These are phyloP conservation scores for Vitis cinerea DNA, from an alignment of 164 flowering plant genomes.

Conservation along the genomic window DNA sequence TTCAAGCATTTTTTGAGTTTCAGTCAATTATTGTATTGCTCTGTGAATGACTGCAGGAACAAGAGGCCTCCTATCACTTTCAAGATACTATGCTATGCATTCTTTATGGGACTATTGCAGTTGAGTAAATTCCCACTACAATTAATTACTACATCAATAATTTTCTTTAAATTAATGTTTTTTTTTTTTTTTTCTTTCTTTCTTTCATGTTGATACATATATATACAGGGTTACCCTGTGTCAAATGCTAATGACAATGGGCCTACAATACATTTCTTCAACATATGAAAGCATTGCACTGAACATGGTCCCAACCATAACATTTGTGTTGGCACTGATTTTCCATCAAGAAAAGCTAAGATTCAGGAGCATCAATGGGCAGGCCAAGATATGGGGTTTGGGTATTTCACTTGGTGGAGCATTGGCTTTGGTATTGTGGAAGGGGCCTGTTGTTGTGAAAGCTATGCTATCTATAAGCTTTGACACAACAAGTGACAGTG, in stretches of 20 bases:
- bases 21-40: too few relatives aligned
- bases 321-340: conserved; percentile 16
- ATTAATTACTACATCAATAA: background rate
- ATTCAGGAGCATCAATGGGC: conserved; percentile 17
- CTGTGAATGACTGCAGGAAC: too few relatives aligned
- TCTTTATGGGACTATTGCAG: conserved; percentile 21
- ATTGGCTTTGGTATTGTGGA: conserved; percentile 18
- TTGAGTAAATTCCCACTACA: background rate
- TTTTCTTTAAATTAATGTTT: too few relatives aligned
- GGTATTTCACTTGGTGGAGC: conserved; percentile 16
- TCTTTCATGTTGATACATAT: too few relatives aligned
- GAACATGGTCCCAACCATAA: conserved; percentile 13
- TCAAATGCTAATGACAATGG: conserved; percentile 14
- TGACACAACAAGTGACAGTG: too few relatives aligned
- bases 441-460: conserved; percentile 9
- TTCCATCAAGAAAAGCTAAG: conserved; percentile 18
- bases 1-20: too few relatives aligned
- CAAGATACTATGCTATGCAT: conserved; percentile 17
- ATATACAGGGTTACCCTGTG: conserved; percentile 13
- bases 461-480: too few relatives aligned
- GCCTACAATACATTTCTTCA: conserved; percentile 13
- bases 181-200: too few relatives aligned
- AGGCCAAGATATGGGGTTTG: conserved; percentile 23
- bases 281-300: conserved; percentile 17
- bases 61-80: conserved; percentile 17